Evolutionary conservation across 2,329 filamentous ascomycete species (phyloP), one percentile per base, ranked within the genome.

Genomic region (Botryosphaeria dothidea): DNA sequence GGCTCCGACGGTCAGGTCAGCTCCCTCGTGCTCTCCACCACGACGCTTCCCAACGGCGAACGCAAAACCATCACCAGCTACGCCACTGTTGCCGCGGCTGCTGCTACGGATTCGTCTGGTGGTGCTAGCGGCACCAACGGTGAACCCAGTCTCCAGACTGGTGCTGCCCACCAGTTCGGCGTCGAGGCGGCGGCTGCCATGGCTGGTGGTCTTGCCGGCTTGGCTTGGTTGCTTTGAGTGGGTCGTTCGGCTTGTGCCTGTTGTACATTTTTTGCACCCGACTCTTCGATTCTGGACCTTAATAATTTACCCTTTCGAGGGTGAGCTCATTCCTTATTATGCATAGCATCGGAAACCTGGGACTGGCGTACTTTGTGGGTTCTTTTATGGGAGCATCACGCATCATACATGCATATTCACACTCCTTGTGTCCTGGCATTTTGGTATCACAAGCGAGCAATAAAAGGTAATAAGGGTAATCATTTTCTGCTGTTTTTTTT

Each of bases 41-140:
- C 75, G 13, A 77, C 73, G 7, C 72, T 72, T 15, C 56, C 68
- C 0, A 67, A 74, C 46, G 76, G 76, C 8, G 57, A 72, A 36
- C 74, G 70, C 3, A 74, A 70, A 38, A 82, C 80, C 1, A 73
- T 82, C 60, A 83, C 81, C 19, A 80, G 77, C 56, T 81, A 78
- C 66, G 78, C 77, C 0, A 76, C 77, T 51, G 80, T 82, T 3
- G 79, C 74, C 15, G 77, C 70, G 15, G 71, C 72, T 2, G 57
- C 31, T 6, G 69, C 68, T 1, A 75, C 72, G 1, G 43, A n/a
- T 17, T 41, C 38, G 4, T 15, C 66, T 34, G n/a, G n/a, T 64
- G 63, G 62, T 11, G 62, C 51, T n/a, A 65, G 68, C 23, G 66
- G 72, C 0, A 64, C 68, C 5, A 38, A 58, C 4, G 72, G 69